phyloP scores from a whole-genome alignment of 257 asterid genomes.

The Nicotiana obtusifolia region DNA sequence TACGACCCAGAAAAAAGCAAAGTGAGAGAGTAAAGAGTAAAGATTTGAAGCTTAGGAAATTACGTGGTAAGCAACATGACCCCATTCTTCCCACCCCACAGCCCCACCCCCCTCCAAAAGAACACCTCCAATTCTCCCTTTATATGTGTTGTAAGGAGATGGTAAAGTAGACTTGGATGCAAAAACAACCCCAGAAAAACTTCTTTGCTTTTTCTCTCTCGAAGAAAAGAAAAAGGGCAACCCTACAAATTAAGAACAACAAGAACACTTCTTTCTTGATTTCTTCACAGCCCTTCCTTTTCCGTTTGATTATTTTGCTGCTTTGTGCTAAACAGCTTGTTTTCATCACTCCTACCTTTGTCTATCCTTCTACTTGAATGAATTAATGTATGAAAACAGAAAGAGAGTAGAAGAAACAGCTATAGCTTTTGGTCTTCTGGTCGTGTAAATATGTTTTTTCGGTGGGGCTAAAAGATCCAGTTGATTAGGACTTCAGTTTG shows the following conservation, averaged over 20 bases:
- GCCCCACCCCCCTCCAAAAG: not conserved
- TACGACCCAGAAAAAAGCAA: slow-evolving; percentile 41
- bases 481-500: no score
- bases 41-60: slow-evolving; percentile 41
- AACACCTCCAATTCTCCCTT: not conserved
- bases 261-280: not conserved
- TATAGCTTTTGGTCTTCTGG: not conserved
- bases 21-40: not conserved
- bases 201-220: not conserved
- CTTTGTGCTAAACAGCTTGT: not conserved
- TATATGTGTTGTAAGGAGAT: not conserved
- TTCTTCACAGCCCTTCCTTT: no score
- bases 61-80: slow-evolving; percentile 39
- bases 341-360: no score
- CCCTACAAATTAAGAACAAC: not conserved
- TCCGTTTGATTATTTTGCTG: no score
- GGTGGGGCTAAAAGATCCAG: no score
- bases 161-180: slow-evolving; percentile 16
- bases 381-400: no score
- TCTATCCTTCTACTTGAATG: not conserved
- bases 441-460: not conserved
- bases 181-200: slow-evolving; percentile 33
- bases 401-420: not conserved
- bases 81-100: slow-evolving; percentile 5
- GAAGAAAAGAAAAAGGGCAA: not conserved